Base-by-base conservation (phyloP, 73 alveolate species). In the Effrenium voratum region DNA sequence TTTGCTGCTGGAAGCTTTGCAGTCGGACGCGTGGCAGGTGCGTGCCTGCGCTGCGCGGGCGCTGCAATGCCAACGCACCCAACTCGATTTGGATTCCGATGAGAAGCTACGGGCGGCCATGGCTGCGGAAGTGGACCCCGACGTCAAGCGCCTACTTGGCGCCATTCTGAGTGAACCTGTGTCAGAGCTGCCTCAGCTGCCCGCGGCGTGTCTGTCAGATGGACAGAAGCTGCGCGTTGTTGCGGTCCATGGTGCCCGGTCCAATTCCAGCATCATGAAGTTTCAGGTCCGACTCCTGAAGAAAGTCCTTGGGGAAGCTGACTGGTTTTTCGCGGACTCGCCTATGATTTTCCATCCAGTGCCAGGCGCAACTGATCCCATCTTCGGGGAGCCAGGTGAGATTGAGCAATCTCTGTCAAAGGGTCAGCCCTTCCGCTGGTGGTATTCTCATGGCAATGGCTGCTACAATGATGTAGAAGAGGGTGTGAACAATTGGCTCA, bases 361-460 rank as follows among this genome's bases (percentile, higher is more conserved):
- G 44, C 60, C 76, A 3, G 97, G 97, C 13, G 94, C 94, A 6
- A 66, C 82, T 5, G 97, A 90, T 90, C 97, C 97, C 88, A 90
- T 90, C 47, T 90, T 90, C 49, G 88, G 97, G 5, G 97, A 90
- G 73, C 85, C 80, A 2, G n/a, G 86, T 26, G 77, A 90, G n/a
- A 40, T 90, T 2, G 88, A 90, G 55, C 66, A 70, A 55, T 38
- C 88, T 43, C 43, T 90, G 66, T 72, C 97, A 43, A 66, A 90
- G 59, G 87, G 87, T 5, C 70, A 66, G 55, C 88, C 97, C 45
- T 46, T 90, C 45, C 81, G 97, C 10, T 3, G 55, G 5, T 90
- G 97, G 97, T 90, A 90, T 90, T 90, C 97, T 3, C 97, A 90
- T 70, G 97, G 97, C 44, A 90, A 47, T 41, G 34, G 88, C 45